These are phyloP conservation scores for Astraeus odoratus DNA, from an alignment of 768 basidiomycete genomes.

Conservation along the genomic window DNA sequence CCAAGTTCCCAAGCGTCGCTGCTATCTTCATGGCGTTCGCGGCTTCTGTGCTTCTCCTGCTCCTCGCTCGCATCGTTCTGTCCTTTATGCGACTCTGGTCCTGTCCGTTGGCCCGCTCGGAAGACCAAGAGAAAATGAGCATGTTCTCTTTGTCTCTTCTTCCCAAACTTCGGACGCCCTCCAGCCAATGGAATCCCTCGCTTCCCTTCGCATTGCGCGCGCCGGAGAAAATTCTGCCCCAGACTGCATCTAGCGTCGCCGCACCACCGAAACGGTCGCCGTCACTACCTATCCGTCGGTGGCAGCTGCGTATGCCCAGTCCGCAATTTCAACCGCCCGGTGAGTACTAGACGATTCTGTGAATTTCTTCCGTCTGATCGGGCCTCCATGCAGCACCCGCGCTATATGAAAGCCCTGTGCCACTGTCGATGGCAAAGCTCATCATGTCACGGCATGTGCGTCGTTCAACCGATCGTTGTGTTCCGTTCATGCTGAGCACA, in stretches of 20 bases:
- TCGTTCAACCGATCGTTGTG: slow-evolving; percentile 2
- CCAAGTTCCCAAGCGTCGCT: slow-evolving; percentile 24
- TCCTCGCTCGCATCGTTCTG: slow-evolving; percentile 26
- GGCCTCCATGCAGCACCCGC: slow-evolving; percentile 31
- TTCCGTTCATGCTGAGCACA: slow-evolving; percentile 1
- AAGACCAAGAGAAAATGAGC: slow-evolving; percentile 12
- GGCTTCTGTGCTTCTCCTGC: slow-evolving; percentile 21
- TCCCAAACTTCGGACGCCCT: slow-evolving; percentile 10
- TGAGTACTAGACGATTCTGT: slow-evolving; percentile 11
- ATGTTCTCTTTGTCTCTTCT: neutral
- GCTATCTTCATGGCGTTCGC: slow-evolving; percentile 27
- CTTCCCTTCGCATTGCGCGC: slow-evolving; percentile 20
- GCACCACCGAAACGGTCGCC: slow-evolving; percentile 9
- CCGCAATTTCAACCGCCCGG: slow-evolving; percentile 27
- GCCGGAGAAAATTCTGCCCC: slow-evolving; percentile 16
- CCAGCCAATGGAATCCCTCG: slow-evolving; percentile 22
- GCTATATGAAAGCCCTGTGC: slow-evolving; percentile 36
- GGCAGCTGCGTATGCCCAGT: slow-evolving; percentile 14
- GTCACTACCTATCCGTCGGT: slow-evolving; percentile 14
- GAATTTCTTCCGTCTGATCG: neutral
- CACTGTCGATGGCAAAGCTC: slow-evolving; percentile 45
- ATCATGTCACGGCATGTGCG: slow-evolving; percentile 49
- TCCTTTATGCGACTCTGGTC: slow-evolving; percentile 22
- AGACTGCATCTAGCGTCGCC: slow-evolving; percentile 6
- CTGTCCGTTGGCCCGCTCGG: slow-evolving; percentile 11